Conservation (phyloP, 129 eudicot species). For the Artemisia annua region DNA sequence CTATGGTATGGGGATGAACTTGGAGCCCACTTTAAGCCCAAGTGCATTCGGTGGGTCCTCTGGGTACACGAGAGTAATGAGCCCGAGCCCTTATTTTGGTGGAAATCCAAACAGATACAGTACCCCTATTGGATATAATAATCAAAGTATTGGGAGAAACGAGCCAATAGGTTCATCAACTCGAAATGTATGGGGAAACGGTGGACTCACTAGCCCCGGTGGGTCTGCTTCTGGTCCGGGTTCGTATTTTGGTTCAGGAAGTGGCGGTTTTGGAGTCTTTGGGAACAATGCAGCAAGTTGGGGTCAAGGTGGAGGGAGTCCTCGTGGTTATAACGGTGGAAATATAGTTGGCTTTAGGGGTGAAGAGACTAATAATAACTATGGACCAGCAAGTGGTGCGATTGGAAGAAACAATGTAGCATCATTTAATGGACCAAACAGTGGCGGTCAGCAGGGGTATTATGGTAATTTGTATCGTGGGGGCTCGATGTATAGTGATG, state of each 20-base stretch:
- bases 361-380: conserved; percentile 38
- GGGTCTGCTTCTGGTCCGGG: conserved; percentile 53
- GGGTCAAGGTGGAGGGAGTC: conserved; percentile 59
- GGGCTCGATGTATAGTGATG: conserved; percentile 59
- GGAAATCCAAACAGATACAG: conserved; percentile 55
- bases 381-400: conserved; percentile 48
- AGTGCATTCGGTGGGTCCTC: conserved; percentile 54
- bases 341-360: conserved; percentile 54
- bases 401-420: conserved; percentile 53
- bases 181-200: conserved; percentile 67
- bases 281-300: conserved; percentile 59
- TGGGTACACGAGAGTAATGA: conserved; percentile 60
- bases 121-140: conserved; percentile 67
- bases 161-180: conserved; percentile 55
- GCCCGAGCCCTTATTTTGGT: conserved; percentile 55
- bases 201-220: conserved; percentile 44
- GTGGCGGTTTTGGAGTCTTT: conserved; percentile 64
- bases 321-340: conserved; percentile 51
- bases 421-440: conserved; percentile 40
- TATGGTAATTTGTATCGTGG: conserved; percentile 59
- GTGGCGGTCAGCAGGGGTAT: conserved; percentile 49
- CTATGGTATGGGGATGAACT: conserved; percentile 61
- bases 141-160: conserved; percentile 41
- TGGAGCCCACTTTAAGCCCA: conserved; percentile 58
- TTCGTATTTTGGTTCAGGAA: conserved; percentile 55